Conservation (phyloP, 805 yeast species). For the Sugiyamaella qingdaonensis region DNA sequence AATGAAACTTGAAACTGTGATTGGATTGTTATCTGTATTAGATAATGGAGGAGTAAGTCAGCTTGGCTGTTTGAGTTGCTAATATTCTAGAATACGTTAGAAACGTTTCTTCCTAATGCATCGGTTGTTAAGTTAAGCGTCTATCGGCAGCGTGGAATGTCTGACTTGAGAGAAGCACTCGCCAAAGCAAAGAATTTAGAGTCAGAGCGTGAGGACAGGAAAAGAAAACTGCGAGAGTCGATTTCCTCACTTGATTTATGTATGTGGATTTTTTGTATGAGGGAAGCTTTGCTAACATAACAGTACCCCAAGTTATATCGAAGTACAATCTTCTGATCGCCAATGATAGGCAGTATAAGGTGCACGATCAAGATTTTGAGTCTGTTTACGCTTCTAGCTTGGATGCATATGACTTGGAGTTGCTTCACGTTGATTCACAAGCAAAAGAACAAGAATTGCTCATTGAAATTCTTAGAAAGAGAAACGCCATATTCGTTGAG, state of each 20-base stretch:
- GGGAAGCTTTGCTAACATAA: background rate
- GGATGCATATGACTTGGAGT: conserved; percentile 46
- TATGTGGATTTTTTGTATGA: background rate
- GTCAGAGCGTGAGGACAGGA: conserved; percentile 17
- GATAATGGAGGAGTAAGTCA: conserved; percentile 32
- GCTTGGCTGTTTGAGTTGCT: background rate
- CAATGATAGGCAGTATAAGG: conserved; percentile 16
- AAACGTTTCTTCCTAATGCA: conserved; percentile 31
- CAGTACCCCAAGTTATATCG: background rate
- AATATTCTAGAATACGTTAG: conserved; percentile 18
- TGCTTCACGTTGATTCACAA: conserved; percentile 44
- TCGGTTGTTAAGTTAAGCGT: conserved; percentile 34
- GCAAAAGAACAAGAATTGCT: conserved; percentile 37
- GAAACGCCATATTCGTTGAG: conserved; percentile 22
- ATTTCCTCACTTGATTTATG: too few relatives aligned
- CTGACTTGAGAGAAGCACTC: conserved; percentile 27
- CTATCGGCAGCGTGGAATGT: conserved; percentile 33
- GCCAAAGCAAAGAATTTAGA: conserved; percentile 22
- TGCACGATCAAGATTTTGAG: conserved; percentile 24
- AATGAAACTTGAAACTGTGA: conserved; percentile 46
- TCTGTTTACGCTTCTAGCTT: conserved; percentile 28
- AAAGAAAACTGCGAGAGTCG: conserved; percentile 4
- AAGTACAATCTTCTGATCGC: conserved; percentile 13
- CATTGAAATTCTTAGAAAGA: conserved; percentile 36
- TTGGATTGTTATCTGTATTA: conserved; percentile 42